These are phyloP conservation scores for Cruciata laevipes DNA, from an alignment of 257 asterid genomes.

Conservation along the genomic window DNA sequence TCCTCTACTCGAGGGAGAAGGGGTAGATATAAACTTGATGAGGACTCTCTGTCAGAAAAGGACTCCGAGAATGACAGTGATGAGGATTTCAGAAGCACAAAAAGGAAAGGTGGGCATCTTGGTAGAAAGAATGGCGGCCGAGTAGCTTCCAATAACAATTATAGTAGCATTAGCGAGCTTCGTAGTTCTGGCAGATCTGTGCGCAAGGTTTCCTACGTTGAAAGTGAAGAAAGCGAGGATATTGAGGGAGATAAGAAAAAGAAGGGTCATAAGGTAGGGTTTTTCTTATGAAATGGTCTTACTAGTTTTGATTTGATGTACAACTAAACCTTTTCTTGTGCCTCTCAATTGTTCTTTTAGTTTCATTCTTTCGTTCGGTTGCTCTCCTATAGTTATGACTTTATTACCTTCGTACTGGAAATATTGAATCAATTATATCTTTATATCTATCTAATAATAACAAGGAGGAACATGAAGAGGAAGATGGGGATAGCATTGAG, in stretches of 20 bases:
- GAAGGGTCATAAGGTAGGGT: slow-evolving; percentile 62
- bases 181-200: slow-evolving; percentile 86
- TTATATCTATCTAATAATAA: slow-evolving; percentile 5
- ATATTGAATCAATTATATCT: neutral
- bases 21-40: slow-evolving; percentile 54
- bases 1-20: slow-evolving; percentile 54
- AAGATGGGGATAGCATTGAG: slow-evolving; percentile 86
- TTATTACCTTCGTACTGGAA: neutral
- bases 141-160: slow-evolving; percentile 31
- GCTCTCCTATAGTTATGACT: neutral
- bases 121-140: slow-evolving; percentile 55
- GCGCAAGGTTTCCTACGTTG: slow-evolving; percentile 88
- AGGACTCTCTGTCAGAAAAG: slow-evolving; percentile 67
- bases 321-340: neutral
- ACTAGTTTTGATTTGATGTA: neutral
- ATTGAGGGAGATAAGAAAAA: slow-evolving; percentile 60
- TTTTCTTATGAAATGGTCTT: neutral
- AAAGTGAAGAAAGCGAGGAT: slow-evolving; percentile 97
- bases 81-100: slow-evolving; percentile 51
- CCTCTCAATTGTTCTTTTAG: neutral
- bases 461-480: slow-evolving; percentile 89
- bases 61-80: slow-evolving; percentile 66
- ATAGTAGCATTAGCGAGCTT: slow-evolving; percentile 52
- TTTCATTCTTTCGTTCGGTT: neutral
- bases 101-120: slow-evolving; percentile 44